Conservation (phyloP, 2,329 filamentous ascomycete genomes). For the Gyromitra esculenta region DNA sequence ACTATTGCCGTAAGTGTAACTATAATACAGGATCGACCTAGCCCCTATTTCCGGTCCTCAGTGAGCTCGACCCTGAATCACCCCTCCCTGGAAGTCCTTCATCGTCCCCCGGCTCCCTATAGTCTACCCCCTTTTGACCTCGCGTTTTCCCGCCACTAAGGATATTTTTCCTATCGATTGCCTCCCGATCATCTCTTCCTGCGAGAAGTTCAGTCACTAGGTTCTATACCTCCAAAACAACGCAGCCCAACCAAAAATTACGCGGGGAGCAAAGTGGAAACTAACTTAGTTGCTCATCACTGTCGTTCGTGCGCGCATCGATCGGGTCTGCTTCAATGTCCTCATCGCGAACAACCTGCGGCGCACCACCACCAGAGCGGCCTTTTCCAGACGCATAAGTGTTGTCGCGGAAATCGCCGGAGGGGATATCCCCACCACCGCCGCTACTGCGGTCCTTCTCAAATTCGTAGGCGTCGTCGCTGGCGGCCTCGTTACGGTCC, state of each 20-base stretch:
- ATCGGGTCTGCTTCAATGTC: neutral
- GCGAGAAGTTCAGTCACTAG: neutral
- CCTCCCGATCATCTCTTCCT: constrained; percentile 42
- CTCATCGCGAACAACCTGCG: constrained; percentile 15
- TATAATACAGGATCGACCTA: neutral
- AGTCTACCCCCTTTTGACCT: constrained; percentile 16
- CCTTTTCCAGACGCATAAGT: neutral
- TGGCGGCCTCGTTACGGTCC: constrained; percentile 3
- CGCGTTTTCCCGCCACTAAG: constrained; percentile 12
- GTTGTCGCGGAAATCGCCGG: constrained; percentile 9
- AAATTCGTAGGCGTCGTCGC: constrained; percentile 21
- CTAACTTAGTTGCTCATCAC: constrained; percentile 32
- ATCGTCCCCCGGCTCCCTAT: constrained; percentile 40
- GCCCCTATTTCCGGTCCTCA: constrained; percentile 2
- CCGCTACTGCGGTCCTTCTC: constrained; percentile 8
- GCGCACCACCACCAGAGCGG: neutral
- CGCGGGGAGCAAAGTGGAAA: neutral
- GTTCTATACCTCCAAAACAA: neutral
- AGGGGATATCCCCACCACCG: neutral
- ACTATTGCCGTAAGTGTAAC: neutral
- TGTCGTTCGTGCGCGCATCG: neutral
- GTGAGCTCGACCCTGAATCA: constrained; percentile 23
- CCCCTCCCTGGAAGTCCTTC: constrained; percentile 36
- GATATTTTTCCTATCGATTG: constrained; percentile 30
- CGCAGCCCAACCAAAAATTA: neutral